These are phyloP conservation scores for Acer yangbiense DNA, from an alignment of 345 rosid species.

Conservation along the genomic window DNA sequence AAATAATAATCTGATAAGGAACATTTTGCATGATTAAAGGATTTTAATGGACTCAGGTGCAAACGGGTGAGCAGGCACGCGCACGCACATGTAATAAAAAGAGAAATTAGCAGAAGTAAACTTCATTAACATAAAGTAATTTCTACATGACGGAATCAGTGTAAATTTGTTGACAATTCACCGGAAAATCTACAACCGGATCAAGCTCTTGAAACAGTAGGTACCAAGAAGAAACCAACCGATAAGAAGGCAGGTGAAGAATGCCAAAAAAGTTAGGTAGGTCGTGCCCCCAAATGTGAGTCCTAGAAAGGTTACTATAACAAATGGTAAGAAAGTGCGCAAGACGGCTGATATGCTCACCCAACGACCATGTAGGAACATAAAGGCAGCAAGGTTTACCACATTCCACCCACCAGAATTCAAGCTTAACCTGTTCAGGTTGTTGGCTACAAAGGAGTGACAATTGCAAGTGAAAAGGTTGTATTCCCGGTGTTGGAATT, in stretches of 20 bases:
- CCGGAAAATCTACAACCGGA: constrained; percentile 55
- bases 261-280: constrained; percentile 50
- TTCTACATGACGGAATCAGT: too few species aligned
- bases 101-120: neutral
- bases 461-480: constrained; percentile 93
- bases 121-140: neutral
- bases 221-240: constrained; percentile 87
- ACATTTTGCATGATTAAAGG: neutral
- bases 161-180: neutral
- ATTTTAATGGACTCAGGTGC: neutral
- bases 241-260: constrained; percentile 57
- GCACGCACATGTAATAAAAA: too few species aligned
- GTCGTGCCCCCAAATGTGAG: constrained; percentile 63
- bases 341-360: constrained; percentile 59
- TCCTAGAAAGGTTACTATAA: constrained; percentile 53
- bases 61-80: too few species aligned
- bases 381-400: constrained; percentile 71
- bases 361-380: constrained; percentile 81
- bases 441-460: constrained; percentile 94
- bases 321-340: constrained; percentile 59
- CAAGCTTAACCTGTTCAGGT: constrained; percentile 74
- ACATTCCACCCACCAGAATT: constrained; percentile 83
- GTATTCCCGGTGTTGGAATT: constrained; percentile 79
- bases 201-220: constrained; percentile 68
- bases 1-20: neutral